Conservation (phyloP, 768 basidiomycete genomes). For the Mycena albidolilacea region DNA sequence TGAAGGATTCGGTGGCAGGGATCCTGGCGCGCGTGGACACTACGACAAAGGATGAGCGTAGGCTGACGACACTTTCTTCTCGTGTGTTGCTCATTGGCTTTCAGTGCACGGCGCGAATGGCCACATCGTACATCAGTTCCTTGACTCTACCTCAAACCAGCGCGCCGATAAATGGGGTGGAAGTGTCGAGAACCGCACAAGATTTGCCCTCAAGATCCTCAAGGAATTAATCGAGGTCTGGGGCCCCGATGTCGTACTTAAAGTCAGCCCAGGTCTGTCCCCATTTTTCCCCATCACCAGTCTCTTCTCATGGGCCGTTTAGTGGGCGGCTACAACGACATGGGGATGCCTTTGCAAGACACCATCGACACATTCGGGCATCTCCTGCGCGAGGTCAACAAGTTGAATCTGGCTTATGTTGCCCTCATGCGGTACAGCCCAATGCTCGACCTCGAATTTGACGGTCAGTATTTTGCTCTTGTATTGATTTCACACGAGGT, state of each 20-base stretch:
- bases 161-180: conserved; percentile 5
- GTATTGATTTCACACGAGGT: neutral
- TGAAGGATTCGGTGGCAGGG: too few species aligned
- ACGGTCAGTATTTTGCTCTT: neutral
- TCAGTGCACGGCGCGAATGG: conserved; percentile 6
- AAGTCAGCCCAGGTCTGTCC: neutral
- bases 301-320: neutral
- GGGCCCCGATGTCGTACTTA: neutral
- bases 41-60: neutral
- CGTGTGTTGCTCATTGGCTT: neutral
- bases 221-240: neutral
- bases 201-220: neutral
- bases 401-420: neutral
- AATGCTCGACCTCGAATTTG: neutral
- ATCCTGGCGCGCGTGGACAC: too few species aligned
- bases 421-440: neutral
- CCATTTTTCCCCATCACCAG: neutral
- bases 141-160: neutral
- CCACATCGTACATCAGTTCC: conserved; percentile 3
- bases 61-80: neutral
- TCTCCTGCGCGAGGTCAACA: conserved; percentile 6
- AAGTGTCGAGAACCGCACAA: neutral
- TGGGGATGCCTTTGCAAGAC: conserved; percentile 8
- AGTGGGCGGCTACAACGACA: conserved; percentile 6
- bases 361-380: conserved; percentile 7